Percentiles rank a stretch among this genome's conserved stretches.
phyloP scores from a whole-genome alignment of 2,329 filamentous ascomycete species.

The Fusarium equiseti region DNA sequence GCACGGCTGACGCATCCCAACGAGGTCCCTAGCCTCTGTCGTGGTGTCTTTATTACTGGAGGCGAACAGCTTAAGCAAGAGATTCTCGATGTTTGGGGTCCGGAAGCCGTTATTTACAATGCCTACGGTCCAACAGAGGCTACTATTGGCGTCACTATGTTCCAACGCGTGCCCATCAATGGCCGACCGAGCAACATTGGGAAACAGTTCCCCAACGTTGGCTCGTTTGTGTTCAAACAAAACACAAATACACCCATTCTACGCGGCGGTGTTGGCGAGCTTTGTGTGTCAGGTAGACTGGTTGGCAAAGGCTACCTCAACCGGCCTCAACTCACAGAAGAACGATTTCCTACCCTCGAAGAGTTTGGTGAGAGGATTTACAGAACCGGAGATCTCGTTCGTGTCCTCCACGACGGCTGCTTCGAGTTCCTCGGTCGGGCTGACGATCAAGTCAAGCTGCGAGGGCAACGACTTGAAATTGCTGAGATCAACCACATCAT shows the following conservation, averaged over 20 bases:
- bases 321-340: conserved; percentile 78
- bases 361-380: conserved; percentile 75
- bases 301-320: conserved; percentile 93
- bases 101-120: conserved; percentile 85
- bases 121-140: conserved; percentile 93
- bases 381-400: conserved; percentile 88
- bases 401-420: conserved; percentile 81
- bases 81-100: conserved; percentile 87
- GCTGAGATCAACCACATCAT: conserved; percentile 92
- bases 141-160: conserved; percentile 93
- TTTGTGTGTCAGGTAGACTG: conserved; percentile 87
- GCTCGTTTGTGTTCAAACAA: conserved; percentile 80
- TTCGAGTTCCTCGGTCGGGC: conserved; percentile 90
- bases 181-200: conserved; percentile 92
- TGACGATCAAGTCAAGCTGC: conserved; percentile 92
- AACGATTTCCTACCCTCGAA: conserved; percentile 77
- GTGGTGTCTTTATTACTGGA: conserved; percentile 92
- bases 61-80: conserved; percentile 91
- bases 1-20: conserved; percentile 82
- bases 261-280: conserved; percentile 83
- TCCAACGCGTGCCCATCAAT: conserved; percentile 79
- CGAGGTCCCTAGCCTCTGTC: conserved; percentile 82
- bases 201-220: conserved; percentile 86
- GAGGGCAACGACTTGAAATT: conserved; percentile 89
- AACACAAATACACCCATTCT: conserved; percentile 78